Percentiles rank a stretch among this genome's conserved stretches.
These are phyloP conservation scores for Pharus latifolius DNA, from an alignment of 176 grass and related monocot genomes.

Conservation along the genomic window DNA sequence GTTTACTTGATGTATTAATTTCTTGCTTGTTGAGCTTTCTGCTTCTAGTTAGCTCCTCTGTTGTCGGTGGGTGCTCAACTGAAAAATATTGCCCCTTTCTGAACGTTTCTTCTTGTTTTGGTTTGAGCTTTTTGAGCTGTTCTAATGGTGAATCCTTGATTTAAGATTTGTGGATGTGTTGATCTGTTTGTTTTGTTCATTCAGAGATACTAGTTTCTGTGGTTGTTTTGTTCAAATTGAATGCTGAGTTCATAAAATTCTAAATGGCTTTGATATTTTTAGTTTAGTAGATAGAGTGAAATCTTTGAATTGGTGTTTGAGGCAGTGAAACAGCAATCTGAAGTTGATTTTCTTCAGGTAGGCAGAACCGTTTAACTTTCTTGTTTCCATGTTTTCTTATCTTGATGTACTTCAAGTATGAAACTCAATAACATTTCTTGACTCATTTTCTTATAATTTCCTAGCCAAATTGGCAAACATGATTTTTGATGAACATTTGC, in stretches of 20 bases:
- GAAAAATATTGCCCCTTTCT: neutral
- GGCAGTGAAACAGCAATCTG: slow-evolving; percentile 2
- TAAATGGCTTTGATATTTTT: slow-evolving; percentile 4
- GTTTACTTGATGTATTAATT: neutral
- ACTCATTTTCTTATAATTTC: neutral
- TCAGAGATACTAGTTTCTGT: slow-evolving; percentile 19
- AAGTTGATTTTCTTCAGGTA: slow-evolving; percentile 26
- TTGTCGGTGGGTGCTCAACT: slow-evolving; percentile 28
- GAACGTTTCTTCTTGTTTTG: neutral
- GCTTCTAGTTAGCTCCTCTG: slow-evolving; percentile 13
- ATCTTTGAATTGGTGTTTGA: neutral
- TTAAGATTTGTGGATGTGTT: neutral
- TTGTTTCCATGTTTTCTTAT: neutral
- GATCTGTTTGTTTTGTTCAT: neutral
- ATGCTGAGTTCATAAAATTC: slow-evolving; percentile 3
- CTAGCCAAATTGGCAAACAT: neutral
- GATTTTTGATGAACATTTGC: too few species aligned
- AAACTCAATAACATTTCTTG: too few species aligned
- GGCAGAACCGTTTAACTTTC: neutral
- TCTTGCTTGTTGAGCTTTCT: slow-evolving; percentile 25
- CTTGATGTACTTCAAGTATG: too few species aligned
- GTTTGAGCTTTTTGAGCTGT: slow-evolving; percentile 10
- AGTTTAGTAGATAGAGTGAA: slow-evolving; percentile 11
- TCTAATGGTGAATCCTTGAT: neutral
- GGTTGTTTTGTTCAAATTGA: slow-evolving; percentile 18